phyloP scores from a whole-genome alignment of 2,329 filamentous ascomycete species.

The Diaporthe destruens region DNA sequence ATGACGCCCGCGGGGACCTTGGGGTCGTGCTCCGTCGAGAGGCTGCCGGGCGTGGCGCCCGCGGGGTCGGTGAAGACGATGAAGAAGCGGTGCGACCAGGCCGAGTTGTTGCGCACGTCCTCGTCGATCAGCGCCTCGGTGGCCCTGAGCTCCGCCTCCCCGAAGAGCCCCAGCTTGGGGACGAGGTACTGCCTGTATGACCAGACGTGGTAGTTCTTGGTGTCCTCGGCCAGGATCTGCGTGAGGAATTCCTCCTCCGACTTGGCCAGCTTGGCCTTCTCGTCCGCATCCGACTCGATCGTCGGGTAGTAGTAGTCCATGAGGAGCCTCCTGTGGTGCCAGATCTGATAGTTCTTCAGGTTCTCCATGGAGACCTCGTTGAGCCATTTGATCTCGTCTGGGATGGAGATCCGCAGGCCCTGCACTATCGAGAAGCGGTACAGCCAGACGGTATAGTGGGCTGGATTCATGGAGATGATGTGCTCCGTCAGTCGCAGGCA shows the following conservation, averaged over 20 bases:
- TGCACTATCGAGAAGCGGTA: slow-evolving; percentile 87
- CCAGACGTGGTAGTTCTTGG: slow-evolving; percentile 99
- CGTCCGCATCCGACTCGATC: slow-evolving; percentile 70
- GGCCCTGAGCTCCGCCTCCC: slow-evolving; percentile 76
- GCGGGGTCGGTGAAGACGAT: slow-evolving; percentile 80
- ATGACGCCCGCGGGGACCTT: slow-evolving; percentile 73
- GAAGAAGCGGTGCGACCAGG: slow-evolving; percentile 98
- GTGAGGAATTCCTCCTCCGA: slow-evolving; percentile 82
- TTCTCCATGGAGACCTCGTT: slow-evolving; percentile 85
- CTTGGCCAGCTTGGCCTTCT: slow-evolving; percentile 68
- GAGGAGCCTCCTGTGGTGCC: slow-evolving; percentile 79
- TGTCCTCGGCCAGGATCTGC: slow-evolving; percentile 84
- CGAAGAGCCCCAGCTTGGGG: slow-evolving; percentile 74
- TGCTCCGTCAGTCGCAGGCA: slow-evolving; percentile 86
- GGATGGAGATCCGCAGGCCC: slow-evolving; percentile 72
- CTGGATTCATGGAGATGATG: slow-evolving; percentile 92
- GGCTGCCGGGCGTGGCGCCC: slow-evolving; percentile 59
- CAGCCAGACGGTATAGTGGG: slow-evolving; percentile 98
- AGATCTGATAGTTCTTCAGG: slow-evolving; percentile 99
- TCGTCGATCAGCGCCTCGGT: slow-evolving; percentile 79
- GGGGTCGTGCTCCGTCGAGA: slow-evolving; percentile 65
- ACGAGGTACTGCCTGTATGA: slow-evolving; percentile 85
- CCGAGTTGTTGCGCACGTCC: slow-evolving; percentile 95
- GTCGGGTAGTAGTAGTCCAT: slow-evolving; percentile 69
- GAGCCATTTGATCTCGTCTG: slow-evolving; percentile 85